Evolutionary conservation across 2,329 filamentous ascomycete species (phyloP).

Genomic region (Neodidymelliopsis sp.): DNA sequence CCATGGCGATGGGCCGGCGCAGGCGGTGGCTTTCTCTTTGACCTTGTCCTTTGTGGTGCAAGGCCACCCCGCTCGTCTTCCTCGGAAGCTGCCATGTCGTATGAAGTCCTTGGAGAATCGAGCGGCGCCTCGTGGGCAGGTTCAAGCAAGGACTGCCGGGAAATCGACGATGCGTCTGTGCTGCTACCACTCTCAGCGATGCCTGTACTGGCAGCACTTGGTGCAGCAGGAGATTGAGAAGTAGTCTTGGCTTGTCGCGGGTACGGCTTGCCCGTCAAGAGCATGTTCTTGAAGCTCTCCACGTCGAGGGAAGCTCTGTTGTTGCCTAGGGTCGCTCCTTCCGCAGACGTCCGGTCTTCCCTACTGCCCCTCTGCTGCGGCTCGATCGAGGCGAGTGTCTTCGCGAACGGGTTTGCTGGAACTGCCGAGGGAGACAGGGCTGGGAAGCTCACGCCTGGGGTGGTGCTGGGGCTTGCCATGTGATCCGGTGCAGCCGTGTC

Average conservation of each 20-base stretch:
- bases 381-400: constrained; percentile 50
- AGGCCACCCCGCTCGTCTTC: constrained; percentile 52
- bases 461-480: constrained; percentile 32
- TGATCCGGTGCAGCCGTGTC: constrained; percentile 34
- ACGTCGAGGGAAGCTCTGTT: constrained; percentile 69
- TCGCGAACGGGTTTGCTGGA: constrained; percentile 49
- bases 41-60: constrained; percentile 52
- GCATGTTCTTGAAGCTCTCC: constrained; percentile 76
- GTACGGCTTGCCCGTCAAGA: constrained; percentile 74
- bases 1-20: constrained; percentile 78
- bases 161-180: constrained; percentile 66
- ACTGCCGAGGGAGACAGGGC: constrained; percentile 28
- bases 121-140: constrained; percentile 50
- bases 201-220: constrained; percentile 30
- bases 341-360: constrained; percentile 38
- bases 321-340: constrained; percentile 32
- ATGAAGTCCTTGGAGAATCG: constrained; percentile 66
- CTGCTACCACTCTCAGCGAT: constrained; percentile 58
- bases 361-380: constrained; percentile 32
- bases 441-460: constrained; percentile 22
- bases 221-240: constrained; percentile 32
- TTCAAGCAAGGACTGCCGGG: constrained; percentile 67
- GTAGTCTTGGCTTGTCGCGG: constrained; percentile 39
- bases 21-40: constrained; percentile 72
- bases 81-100: constrained; percentile 64